A percentile compares a stretch with the other conserved stretches of the same genome.
phyloP scores from a whole-genome alignment of 345 rosid genomes.

The Isatis tinctoria region DNA sequence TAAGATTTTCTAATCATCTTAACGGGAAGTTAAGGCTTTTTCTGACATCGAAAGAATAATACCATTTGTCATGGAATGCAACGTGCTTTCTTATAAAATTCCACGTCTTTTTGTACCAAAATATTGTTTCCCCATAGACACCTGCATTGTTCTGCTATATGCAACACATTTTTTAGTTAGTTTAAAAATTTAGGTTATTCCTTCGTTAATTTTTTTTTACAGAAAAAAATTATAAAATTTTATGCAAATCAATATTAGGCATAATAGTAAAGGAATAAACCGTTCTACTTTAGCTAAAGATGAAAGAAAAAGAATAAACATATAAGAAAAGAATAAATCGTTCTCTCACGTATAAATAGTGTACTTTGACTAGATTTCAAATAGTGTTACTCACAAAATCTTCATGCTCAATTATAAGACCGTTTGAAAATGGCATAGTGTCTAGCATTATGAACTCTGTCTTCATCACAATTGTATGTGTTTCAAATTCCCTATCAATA shows the following conservation, averaged over 20 bases:
- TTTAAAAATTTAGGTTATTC: background rate
- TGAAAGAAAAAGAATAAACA: too few species aligned
- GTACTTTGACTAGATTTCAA: background rate
- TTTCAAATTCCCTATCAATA: background rate
- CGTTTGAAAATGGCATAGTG: conserved; percentile 1
- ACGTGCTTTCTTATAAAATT: conserved; percentile 10
- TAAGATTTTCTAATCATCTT: too few species aligned
- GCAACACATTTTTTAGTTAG: background rate
- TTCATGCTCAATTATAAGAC: background rate
- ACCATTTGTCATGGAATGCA: background rate
- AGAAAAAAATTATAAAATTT: background rate
- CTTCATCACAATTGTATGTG: conserved; percentile 1
- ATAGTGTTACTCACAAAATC: background rate
- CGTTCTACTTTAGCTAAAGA: too few species aligned
- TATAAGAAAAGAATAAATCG: background rate
- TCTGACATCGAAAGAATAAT: too few species aligned
- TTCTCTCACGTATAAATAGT: background rate
- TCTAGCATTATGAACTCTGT: background rate
- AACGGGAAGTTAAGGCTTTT: too few species aligned
- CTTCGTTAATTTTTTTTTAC: background rate
- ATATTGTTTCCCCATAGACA: background rate
- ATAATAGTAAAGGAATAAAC: too few species aligned
- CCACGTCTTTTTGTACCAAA: background rate
- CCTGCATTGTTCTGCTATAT: background rate
- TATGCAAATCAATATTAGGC: too few species aligned